Evolutionary conservation across 2,329 filamentous ascomycete species (phyloP).

Genomic region (Septoria linicola): DNA sequence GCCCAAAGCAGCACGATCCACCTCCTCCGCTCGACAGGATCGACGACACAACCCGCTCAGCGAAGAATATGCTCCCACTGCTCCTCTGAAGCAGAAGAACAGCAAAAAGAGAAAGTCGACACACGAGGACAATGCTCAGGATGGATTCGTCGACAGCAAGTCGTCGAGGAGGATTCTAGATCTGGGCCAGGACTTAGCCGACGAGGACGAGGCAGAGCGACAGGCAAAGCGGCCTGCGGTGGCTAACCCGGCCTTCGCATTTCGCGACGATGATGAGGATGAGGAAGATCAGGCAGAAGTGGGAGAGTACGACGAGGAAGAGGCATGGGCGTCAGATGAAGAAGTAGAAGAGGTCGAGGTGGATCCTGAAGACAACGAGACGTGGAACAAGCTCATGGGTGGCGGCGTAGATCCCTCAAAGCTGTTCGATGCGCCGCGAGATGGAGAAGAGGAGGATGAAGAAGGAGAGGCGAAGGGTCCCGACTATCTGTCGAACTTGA

Average conservation of each 20-base stretch:
- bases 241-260: constrained; percentile 69
- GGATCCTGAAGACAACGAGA: constrained; percentile 82
- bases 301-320: constrained; percentile 49
- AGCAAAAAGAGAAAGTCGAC: constrained; percentile 63
- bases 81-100: constrained; percentile 66
- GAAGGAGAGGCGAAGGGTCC: constrained; percentile 39
- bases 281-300: constrained; percentile 57
- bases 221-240: constrained; percentile 44
- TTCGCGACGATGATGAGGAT: constrained; percentile 55
- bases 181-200: constrained; percentile 82
- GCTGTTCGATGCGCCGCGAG: constrained; percentile 64
- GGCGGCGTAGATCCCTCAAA: constrained; percentile 69
- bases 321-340: constrained; percentile 73
- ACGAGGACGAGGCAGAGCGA: constrained; percentile 68
- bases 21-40: constrained; percentile 54
- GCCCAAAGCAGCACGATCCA: constrained; percentile 70
- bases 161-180: constrained; percentile 84
- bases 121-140: constrained; percentile 55
- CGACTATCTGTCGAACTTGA: constrained; percentile 82
- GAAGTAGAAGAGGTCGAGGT: constrained; percentile 68
- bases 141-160: constrained; percentile 80
- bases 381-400: constrained; percentile 81
- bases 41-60: constrained; percentile 87
- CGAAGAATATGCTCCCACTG: constrained; percentile 76
- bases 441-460: constrained; percentile 43